Conservation (phyloP, 192 early-diverging fungal species). For the Obelidium mucronatum region DNA sequence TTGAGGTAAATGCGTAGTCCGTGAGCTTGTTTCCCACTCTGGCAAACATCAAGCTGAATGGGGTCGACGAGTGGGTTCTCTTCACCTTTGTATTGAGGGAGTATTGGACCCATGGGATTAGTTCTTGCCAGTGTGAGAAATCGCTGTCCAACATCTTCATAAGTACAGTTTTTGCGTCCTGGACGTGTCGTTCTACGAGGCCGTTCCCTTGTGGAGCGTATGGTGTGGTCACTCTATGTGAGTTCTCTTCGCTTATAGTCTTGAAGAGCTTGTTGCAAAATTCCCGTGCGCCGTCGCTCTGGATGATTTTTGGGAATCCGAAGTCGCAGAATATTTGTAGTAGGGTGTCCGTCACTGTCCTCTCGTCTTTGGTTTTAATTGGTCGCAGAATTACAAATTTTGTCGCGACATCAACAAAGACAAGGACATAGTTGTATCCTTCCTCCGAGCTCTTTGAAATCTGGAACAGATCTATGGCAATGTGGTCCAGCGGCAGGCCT, state of each 20-base stretch:
- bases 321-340: constrained; percentile 15
- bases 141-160: constrained; percentile 37
- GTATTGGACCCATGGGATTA: constrained; percentile 30
- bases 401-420: background rate
- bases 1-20: constrained; percentile 32
- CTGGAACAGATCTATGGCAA: background rate
- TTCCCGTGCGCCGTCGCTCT: constrained; percentile 50
- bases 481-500: background rate
- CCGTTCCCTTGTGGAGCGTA: constrained; percentile 56
- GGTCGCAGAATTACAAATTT: background rate
- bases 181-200: constrained; percentile 47
- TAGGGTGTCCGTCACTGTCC: background rate
- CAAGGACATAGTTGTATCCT: constrained; percentile 6
- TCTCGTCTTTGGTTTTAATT: background rate
- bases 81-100: constrained; percentile 45
- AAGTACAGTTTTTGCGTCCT: constrained; percentile 32
- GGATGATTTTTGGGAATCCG: constrained; percentile 42
- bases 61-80: constrained; percentile 35
- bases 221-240: constrained; percentile 43
- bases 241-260: constrained; percentile 2
- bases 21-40: constrained; percentile 36
- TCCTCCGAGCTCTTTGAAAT: background rate
- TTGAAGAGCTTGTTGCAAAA: constrained; percentile 47
- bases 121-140: constrained; percentile 35
- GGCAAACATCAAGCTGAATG: constrained; percentile 57